These are phyloP conservation scores for Brassica nigra DNA, from an alignment of 345 rosid species.

Conservation along the genomic window DNA sequence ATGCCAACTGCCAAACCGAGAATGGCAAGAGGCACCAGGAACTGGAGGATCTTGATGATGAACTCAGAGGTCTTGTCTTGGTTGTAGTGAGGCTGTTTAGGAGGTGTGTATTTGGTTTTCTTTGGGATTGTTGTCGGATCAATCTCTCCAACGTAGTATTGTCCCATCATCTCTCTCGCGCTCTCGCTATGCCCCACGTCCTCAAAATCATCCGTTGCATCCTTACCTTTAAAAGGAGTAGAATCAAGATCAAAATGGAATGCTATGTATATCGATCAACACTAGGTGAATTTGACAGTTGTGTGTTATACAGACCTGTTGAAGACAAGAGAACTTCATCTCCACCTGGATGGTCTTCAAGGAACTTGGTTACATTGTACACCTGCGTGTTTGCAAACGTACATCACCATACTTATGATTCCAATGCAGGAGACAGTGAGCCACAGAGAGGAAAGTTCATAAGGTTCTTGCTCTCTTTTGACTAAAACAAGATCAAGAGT, in stretches of 20 bases:
- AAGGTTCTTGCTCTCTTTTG: background rate
- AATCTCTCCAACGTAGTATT: constrained; percentile 63
- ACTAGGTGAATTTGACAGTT: background rate
- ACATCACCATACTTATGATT: background rate
- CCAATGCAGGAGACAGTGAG: background rate
- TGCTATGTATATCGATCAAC: background rate
- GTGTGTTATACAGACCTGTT: constrained; percentile 45
- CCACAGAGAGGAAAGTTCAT: background rate
- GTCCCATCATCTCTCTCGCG: constrained; percentile 64
- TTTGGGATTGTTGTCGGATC: constrained; percentile 64
- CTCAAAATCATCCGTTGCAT: constrained; percentile 76
- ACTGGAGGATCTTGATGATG: constrained; percentile 73
- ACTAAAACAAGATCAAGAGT: background rate
- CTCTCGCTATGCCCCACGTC: constrained; percentile 68
- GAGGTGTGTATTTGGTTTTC: constrained; percentile 58
- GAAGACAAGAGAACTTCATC: constrained; percentile 54
- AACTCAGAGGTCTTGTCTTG: constrained; percentile 87
- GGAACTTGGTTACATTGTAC: constrained; percentile 54
- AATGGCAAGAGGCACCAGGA: constrained; percentile 76
- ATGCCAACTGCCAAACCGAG: constrained; percentile 76
- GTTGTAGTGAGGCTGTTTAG: constrained; percentile 70
- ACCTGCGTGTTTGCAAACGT: constrained; percentile 39
- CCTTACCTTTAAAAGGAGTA: constrained; percentile 53
- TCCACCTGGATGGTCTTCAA: constrained; percentile 68
- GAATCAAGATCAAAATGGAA: background rate